Base-by-base conservation (phyloP, 352 stramenopile species). In the Globisporangium heterothallicum region DNA sequence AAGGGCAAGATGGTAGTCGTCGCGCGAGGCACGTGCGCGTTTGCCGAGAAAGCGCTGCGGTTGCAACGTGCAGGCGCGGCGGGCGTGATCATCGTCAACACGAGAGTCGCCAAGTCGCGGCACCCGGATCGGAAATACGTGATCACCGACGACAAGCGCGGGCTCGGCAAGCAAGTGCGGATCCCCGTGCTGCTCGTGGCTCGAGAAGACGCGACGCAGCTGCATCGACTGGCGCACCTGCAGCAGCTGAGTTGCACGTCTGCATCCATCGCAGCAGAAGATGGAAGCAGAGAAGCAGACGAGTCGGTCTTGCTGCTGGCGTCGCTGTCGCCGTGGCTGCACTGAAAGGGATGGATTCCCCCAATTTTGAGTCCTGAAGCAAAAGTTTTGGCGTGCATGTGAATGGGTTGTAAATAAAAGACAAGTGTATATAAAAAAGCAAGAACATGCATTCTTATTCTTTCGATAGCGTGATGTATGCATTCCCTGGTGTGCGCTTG, bases 111-210 rank as follows among this genome's bases (percentile, higher is more conserved):
- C 16, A 68, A 62, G 22, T 64, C 54, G 27, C 64, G 60, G 35
- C 59, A 75, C 22, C 61, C 66, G 14, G 71, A 78, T 22, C 82
- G 76, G 25, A 76, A 69, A 29, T 93, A 88, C 45, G 62, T 84
- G 12, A 58, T 92, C 45, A 81, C 69, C 25, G 79, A 89, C 32
- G 79, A 88, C 49, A 61, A 56, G 12, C 60, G 50, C 3, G 59
- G 66, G 6, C 49, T 74, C 9, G 82, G 79, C 2, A 49, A 54
- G 26, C 43, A 71, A 13, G 72, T 91, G 41, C 66, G 38, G 21
- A 91, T 93, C 53, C 82, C 82, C 1, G 55, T 90, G n/a, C 68
- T 89, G 24, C 67, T 93, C 47, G 65, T 91, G 7, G 72, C 72
- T 7, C 64, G 64, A 12, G 66, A 76, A 40, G 78, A 86, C 36